Evolutionary conservation across 1,284 basidiomycete genomes (phyloP).

Genomic region (Austroboletus rostrupii): DNA sequence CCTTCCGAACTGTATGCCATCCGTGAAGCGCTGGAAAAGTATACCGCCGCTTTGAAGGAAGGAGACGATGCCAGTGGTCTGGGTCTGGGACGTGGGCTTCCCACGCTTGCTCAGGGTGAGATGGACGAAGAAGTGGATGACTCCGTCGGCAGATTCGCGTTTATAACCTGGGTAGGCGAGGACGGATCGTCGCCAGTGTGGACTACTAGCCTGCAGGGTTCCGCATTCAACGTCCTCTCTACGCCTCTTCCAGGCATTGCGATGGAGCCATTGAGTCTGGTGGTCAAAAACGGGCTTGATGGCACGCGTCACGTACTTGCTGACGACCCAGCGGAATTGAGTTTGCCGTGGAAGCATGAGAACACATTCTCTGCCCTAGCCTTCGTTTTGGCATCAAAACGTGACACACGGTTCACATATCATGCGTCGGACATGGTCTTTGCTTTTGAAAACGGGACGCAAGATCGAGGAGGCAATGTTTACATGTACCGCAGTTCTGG

Average conservation of each 20-base stretch:
- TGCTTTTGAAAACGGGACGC: conserved; percentile 76
- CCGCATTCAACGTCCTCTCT: conserved; percentile 55
- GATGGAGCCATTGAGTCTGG: conserved; percentile 42
- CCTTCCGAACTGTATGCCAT: conserved; percentile 78
- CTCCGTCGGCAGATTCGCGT: conserved; percentile 56
- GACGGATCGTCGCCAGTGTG: conserved; percentile 45
- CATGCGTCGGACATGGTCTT: conserved; percentile 61
- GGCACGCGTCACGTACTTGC: conserved; percentile 66
- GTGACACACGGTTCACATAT: conserved; percentile 79
- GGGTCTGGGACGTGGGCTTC: conserved; percentile 62
- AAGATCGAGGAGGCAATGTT: conserved; percentile 68
- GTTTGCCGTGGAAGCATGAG: conserved; percentile 65
- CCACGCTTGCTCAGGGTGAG: conserved; percentile 78
- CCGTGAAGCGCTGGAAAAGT: conserved; percentile 81
- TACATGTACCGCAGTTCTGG: conserved; percentile 73
- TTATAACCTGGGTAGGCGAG: conserved; percentile 59
- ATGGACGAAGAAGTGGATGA: conserved; percentile 81
- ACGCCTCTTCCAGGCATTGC: conserved; percentile 53
- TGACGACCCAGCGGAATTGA: conserved; percentile 12
- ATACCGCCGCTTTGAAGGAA: conserved; percentile 58
- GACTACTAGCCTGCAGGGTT: conserved; percentile 35
- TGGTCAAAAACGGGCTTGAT: conserved; percentile 81
- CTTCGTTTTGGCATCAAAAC: conserved; percentile 93
- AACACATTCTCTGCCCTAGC: conserved; percentile 85
- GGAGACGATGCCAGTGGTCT: conserved; percentile 54